Evolutionary conservation across 805 yeast genomes (phyloP), one percentile per base, ranked within the genome.

Genomic region (Candida tallmaniae): DNA sequence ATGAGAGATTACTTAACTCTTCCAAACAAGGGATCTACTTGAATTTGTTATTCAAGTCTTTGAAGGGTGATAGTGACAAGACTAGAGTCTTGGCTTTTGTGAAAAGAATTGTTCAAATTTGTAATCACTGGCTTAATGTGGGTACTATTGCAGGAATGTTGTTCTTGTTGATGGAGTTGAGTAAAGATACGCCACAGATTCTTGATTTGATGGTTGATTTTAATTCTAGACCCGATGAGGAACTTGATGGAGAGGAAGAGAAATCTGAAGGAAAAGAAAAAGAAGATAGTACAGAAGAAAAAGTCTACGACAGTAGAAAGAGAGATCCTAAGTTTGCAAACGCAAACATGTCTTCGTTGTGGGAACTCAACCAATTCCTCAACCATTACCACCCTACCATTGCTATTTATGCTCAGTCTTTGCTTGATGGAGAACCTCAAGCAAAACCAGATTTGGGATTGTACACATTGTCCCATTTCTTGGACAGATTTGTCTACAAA

Each of bases 261-360:
- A 50, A 29, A 60, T 27, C 53, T 21, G 57, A 56, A 7, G 54
- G 50, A 4, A 29, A 23, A 10, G 45, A 36, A 13, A 29, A 13
- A 21, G 29, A 33, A 12, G 26, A 23, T n/a, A 50, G 45, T 6
- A 62, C 56, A 23, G 52, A 46, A 13, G n/a, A n/a, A n/a, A n/a
- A n/a, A n/a, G 45, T 28, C 25, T 93, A 93, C 54, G 97, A 93
- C 58, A 77, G 94, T 23, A 78, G 78, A 50, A 86, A 85, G 53
- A 78, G 97, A 56, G 97, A 93, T 54, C 98, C 98, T n/a, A 71
- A 75, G 45, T 87, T 60, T 54, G 86, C 97, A n/a, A 73, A 85
- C 54, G 97, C 97, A 4, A 79, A 78, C 28, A 73, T 70, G 31
- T 69, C 96, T 0, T 80, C 90, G 2, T 59, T 90, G 32, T 93